Conservation (phyloP, 176 grass and related monocot species). For the Eleusine indica region DNA sequence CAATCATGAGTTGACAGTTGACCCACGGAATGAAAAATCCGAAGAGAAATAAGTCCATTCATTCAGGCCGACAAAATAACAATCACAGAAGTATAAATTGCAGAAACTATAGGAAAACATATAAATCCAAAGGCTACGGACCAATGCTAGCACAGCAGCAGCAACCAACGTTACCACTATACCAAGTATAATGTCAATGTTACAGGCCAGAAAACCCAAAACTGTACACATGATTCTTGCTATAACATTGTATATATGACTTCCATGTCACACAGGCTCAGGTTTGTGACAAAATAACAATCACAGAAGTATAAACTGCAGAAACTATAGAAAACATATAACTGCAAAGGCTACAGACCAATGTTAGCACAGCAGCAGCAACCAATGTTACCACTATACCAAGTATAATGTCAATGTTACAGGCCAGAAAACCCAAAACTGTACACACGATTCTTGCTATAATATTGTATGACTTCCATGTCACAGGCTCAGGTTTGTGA, state of each 20-base stretch:
- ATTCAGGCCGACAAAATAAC: neutral
- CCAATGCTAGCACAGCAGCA: too few relatives aligned
- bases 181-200: neutral
- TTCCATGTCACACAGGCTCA: neutral
- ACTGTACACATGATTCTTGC: slow-evolving; percentile 20
- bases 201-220: neutral
- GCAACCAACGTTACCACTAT: too few relatives aligned
- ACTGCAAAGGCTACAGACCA: neutral
- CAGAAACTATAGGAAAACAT: neutral
- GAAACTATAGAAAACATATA: neutral
- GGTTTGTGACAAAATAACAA: too few relatives aligned
- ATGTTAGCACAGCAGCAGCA: neutral
- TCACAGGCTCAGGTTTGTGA: neutral
- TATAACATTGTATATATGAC: neutral
- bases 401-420: neutral
- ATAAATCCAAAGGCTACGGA: neutral
- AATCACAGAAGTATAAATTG: neutral
- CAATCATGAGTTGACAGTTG: neutral
- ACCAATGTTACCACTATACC: neutral
- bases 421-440: neutral
- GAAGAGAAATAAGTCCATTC: neutral
- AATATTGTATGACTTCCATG: slow-evolving; percentile 3
- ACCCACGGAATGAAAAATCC: neutral
- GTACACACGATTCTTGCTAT: slow-evolving; percentile 10
- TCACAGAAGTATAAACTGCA: neutral